Evolutionary conservation across 306 rosid species (phyloP).

Genomic region (Mimosa pudica): DNA sequence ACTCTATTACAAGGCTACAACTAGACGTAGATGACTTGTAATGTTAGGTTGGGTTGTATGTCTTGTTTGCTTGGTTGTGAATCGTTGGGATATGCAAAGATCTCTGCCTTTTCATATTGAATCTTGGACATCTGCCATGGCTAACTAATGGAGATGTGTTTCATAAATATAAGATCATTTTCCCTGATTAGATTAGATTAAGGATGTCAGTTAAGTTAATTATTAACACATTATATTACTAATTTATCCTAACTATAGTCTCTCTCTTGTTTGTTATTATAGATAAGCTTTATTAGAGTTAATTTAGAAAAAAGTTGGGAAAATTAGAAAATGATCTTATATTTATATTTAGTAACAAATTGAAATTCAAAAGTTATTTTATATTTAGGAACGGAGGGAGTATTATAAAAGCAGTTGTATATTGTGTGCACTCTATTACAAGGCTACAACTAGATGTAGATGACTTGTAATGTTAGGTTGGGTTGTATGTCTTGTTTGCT

Average conservation of each 20-base stretch:
- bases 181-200: too few species aligned
- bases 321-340: too few species aligned
- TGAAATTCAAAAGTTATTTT: too few species aligned
- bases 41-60: conserved; percentile 1
- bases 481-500: not conserved
- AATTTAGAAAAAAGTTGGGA: too few species aligned
- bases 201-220: too few species aligned
- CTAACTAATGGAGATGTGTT: not conserved
- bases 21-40: not conserved
- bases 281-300: too few species aligned
- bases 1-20: not conserved
- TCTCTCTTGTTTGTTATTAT: too few species aligned
- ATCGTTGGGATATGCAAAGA: not conserved
- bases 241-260: too few species aligned
- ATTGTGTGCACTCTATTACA: not conserved
- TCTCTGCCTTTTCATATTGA: not conserved
- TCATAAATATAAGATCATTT: too few species aligned
- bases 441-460: conserved; percentile 4
- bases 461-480: conserved; percentile 2
- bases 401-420: not conserved
- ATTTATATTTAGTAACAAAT: too few species aligned
- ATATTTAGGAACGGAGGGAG: too few species aligned
- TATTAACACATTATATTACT: too few species aligned
- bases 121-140: not conserved
- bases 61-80: not conserved